Base-by-base conservation (phyloP, 768 basidiomycete species). In the Podaxis sp. region DNA sequence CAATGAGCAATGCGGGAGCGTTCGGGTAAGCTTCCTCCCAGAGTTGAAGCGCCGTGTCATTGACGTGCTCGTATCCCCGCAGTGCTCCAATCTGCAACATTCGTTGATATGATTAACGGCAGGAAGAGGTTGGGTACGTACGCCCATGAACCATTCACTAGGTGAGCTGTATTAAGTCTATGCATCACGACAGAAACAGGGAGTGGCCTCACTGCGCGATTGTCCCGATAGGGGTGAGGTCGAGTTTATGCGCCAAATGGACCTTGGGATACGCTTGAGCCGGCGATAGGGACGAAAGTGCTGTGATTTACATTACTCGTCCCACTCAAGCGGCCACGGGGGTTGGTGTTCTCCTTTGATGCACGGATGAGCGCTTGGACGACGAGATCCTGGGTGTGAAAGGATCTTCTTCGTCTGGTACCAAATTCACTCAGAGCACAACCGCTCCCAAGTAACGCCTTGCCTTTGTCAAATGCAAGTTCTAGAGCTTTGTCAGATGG, bases 81-180 rank as follows among this genome's bases (percentile, higher is more conserved):
- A 93, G 68, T 1, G 96, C 95, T 4, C 88, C 95, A 52, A 96
- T 80, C 92, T 93, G 67, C 39, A 19, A 19, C n/a, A 19, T 15
- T 51, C 44, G n/a, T 59, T 52, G n/a, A 22, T 38, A 48, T 48
- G 57, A 17, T 13, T 63, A 24, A 55, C 57, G 44, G n/a, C 28
- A 59, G 6, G 28, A 40, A 38, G 17, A 63, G 54, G 48, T 22
- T 55, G 57, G 48, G 42, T 33, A 70, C 83, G 74, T 75, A 90
- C 92, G 59, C 87, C 93, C 93, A 95, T 95, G 70, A 90, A 92
- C 93, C 93, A 95, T 76, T 95, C 93, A 71, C 92, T 73, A 68
- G 63, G 30, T 33, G 52, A 42, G n/a, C 11, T 24, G 17, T 19
- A 3, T 40, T 54, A 11, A 52, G 17, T 48, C 44, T 52, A 12